Conservation (phyloP, 2,329 filamentous ascomycete genomes). For the Neopestalotiopsis rosae region DNA sequence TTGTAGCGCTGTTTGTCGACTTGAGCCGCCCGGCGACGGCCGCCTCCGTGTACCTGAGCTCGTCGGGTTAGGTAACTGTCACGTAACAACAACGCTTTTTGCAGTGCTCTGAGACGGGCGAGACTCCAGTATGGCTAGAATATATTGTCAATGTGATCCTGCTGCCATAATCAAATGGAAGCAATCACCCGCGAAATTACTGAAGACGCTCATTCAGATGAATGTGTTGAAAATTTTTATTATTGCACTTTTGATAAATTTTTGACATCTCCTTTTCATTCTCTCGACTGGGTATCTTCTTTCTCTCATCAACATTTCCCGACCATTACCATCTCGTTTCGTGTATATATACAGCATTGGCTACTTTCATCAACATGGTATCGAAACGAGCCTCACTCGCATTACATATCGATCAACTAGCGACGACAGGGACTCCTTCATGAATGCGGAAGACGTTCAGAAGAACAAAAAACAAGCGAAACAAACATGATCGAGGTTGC, state of each 20-base stretch:
- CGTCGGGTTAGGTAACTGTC: constrained; percentile 8
- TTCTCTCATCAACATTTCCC: not conserved
- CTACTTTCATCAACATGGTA: not conserved
- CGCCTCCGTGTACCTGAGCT: not conserved
- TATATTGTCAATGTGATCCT: constrained; percentile 3
- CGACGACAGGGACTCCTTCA: not conserved
- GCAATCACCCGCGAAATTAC: not conserved
- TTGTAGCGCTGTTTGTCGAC: not conserved
- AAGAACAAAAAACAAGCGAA: not conserved
- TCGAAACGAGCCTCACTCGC: not conserved
- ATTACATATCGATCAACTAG: not conserved
- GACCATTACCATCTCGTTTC: not conserved
- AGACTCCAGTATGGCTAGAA: not conserved
- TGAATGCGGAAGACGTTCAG: not conserved
- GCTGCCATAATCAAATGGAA: not conserved
- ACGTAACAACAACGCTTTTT: constrained; percentile 7
- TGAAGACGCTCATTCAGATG: not conserved
- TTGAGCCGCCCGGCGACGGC: constrained; percentile 1
- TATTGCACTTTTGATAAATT: not conserved
- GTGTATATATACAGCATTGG: not conserved
- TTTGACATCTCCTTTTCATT: not conserved
- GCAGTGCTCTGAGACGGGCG: not conserved
- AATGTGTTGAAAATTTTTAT: not conserved
- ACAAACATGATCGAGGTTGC: not conserved
- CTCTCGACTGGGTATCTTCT: not conserved